Evolutionary conservation across 2,329 filamentous ascomycete species (phyloP), one percentile per base, ranked within the genome.

Genomic region (Blastomyces gilchristii): DNA sequence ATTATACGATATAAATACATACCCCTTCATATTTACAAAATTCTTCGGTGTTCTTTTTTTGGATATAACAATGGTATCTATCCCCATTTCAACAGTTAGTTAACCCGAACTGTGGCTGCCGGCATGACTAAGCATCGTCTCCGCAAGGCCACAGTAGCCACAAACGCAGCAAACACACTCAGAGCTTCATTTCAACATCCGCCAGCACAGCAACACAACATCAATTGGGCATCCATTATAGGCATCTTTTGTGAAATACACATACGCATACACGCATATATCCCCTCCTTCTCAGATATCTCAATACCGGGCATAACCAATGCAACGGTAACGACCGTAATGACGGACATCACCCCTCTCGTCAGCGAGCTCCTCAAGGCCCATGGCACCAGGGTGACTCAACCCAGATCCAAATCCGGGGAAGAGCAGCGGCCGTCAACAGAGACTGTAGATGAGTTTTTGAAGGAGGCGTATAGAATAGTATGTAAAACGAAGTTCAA

Each of bases 391-490:
- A 12, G 78, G 75, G 65, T 72, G 73, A 64, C 69, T 75, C 60
- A 72, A 72, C 57, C 70, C 71, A 18, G 25, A 37, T 49, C 47
- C 12, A 18, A 18, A 34, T 2, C 16, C 22, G 14, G 18, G 56
- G 58, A 64, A 62, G 60, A 62, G 16, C 65, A 62, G 45, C 62
- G 59, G 1, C 67, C 69, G 22, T 67, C 68, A 34, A 69, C 71
- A 37, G 68, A 74, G 63, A 73, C 71, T 2, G 83, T 94, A 60
- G 90, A 97, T 73, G 88, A 89, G 70, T 99, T 97, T 73, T 80
- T 97, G 43, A 91, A 93, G 72, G 93, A 97, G 77, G 94, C 94
- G 61, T 94, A 96, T 77, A 85, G 88, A 73, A 97, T 97, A 75
- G 92, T 95, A 79, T 71, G 83, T 75, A 60, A 45, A 16, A 31